Conservation (phyloP, 1,139 yeast genomes). For the Geotrichum cucujoidarum region DNA sequence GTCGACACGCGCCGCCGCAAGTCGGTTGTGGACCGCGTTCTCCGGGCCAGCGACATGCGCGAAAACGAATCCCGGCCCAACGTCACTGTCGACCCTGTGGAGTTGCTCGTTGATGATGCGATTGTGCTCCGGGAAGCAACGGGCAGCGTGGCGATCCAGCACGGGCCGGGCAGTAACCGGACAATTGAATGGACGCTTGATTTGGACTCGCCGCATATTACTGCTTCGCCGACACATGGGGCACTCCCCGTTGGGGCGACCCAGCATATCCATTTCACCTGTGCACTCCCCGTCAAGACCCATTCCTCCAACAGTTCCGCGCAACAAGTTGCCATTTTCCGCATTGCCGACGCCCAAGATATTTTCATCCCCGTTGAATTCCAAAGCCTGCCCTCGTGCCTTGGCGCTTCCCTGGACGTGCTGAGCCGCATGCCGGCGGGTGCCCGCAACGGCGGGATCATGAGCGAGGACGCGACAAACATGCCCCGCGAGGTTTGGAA, state of each 20-base stretch:
- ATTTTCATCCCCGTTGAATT: slow-evolving; percentile 35
- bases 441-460: slow-evolving; percentile 26
- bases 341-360: slow-evolving; percentile 35
- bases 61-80: slow-evolving; percentile 44
- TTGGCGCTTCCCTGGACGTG: slow-evolving; percentile 33
- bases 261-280: slow-evolving; percentile 25
- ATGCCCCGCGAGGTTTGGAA: slow-evolving; percentile 37
- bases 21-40: slow-evolving; percentile 36
- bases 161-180: slow-evolving; percentile 9
- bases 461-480: slow-evolving; percentile 21
- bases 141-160: slow-evolving; percentile 17
- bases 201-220: slow-evolving; percentile 13
- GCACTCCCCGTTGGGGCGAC: slow-evolving; percentile 30
- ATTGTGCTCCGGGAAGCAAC: slow-evolving; percentile 21
- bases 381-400: slow-evolving; percentile 30
- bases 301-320: slow-evolving; percentile 6
- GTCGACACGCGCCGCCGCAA: slow-evolving; percentile 44
- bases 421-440: slow-evolving; percentile 33
- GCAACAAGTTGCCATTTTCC: slow-evolving; percentile 30
- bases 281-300: slow-evolving; percentile 17
- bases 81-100: slow-evolving; percentile 34
- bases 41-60: slow-evolving; percentile 40
- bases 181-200: slow-evolving; percentile 24
- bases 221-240: slow-evolving; percentile 25
- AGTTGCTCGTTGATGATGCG: slow-evolving; percentile 23